Evolutionary conservation across 116 monocot species (phyloP).

Genomic region (Cymodocea nodosa): DNA sequence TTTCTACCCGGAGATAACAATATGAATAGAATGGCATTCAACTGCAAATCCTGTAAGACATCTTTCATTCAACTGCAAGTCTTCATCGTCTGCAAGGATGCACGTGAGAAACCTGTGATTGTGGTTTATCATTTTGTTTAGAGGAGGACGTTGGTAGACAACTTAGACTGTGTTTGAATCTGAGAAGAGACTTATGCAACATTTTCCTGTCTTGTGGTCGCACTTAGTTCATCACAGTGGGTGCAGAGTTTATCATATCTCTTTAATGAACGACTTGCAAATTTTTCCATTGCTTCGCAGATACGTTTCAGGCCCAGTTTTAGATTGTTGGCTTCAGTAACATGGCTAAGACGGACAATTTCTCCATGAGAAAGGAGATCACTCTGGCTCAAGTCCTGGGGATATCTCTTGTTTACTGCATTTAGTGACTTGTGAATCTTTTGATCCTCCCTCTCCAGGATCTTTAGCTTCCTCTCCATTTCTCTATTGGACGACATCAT

Average conservation of each 20-base stretch:
- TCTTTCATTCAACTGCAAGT: too few species aligned
- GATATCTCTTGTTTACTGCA: slow-evolving; percentile 49
- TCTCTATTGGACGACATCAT: slow-evolving; percentile 38
- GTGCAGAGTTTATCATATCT: slow-evolving; percentile 49
- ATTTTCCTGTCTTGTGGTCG: neutral
- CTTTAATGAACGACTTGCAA: slow-evolving; percentile 31
- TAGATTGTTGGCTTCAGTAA: slow-evolving; percentile 25
- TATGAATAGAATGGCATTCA: too few species aligned
- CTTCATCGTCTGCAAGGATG: too few species aligned
- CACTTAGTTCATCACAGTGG: slow-evolving; percentile 24
- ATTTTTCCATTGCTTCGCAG: slow-evolving; percentile 68
- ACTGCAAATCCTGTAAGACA: too few species aligned
- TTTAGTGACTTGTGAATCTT: slow-evolving; percentile 42
- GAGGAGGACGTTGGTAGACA: too few species aligned
- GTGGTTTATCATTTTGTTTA: too few species aligned
- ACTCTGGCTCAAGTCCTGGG: slow-evolving; percentile 13
- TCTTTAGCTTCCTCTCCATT: slow-evolving; percentile 27
- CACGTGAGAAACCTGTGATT: too few species aligned
- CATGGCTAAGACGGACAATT: slow-evolving; percentile 1
- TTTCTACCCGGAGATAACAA: too few species aligned
- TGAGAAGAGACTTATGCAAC: neutral
- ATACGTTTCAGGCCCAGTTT: slow-evolving; percentile 39
- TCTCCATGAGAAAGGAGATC: slow-evolving; percentile 15
- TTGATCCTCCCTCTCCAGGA: slow-evolving; percentile 36
- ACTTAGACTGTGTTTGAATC: too few species aligned